These are phyloP conservation scores for Termitomyces heimii DNA, from an alignment of 768 basidiomycete genomes.

Conservation along the genomic window DNA sequence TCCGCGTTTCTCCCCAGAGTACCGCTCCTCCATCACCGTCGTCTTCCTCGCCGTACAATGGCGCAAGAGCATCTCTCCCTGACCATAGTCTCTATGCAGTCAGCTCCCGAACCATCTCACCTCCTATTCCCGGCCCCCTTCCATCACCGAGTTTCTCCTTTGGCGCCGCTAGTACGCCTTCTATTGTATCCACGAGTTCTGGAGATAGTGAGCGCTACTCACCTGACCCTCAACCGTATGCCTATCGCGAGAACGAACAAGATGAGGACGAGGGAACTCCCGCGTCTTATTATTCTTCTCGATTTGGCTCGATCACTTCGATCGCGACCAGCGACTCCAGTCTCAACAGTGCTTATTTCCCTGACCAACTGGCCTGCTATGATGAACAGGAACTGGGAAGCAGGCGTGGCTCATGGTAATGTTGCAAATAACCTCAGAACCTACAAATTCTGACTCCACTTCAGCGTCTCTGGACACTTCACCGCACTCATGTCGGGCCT, in stretches of 20 bases:
- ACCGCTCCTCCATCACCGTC: slow-evolving; percentile 37
- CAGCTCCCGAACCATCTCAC: slow-evolving; percentile 36
- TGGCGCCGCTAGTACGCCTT: slow-evolving; percentile 48
- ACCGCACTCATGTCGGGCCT: slow-evolving; percentile 37
- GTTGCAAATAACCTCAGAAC: slow-evolving; percentile 12
- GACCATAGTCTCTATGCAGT: slow-evolving; percentile 46
- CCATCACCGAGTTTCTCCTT: slow-evolving; percentile 61
- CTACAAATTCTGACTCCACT: slow-evolving; percentile 6
- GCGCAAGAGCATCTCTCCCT: slow-evolving; percentile 39
- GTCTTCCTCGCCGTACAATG: slow-evolving; percentile 35
- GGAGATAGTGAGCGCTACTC: slow-evolving; percentile 49
- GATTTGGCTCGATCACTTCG: slow-evolving; percentile 60
- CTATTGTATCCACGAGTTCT: slow-evolving; percentile 44
- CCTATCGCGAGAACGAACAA: slow-evolving; percentile 40
- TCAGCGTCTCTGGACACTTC: slow-evolving; percentile 32
- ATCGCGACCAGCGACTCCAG: slow-evolving; percentile 57
- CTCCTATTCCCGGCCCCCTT: slow-evolving; percentile 50
- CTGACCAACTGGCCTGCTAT: slow-evolving; percentile 35
- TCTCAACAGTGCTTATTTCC: slow-evolving; percentile 42
- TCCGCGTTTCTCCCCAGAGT: slow-evolving; percentile 27
- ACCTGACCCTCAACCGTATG: slow-evolving; percentile 44
- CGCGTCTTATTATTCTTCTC: slow-evolving; percentile 42
- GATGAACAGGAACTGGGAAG: slow-evolving; percentile 18
- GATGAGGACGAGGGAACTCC: slow-evolving; percentile 48
- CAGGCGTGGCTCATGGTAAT: slow-evolving; percentile 37